These are phyloP conservation scores for Monilinia aucupariae DNA, from an alignment of 2,329 filamentous ascomycete genomes.

Conservation along the genomic window DNA sequence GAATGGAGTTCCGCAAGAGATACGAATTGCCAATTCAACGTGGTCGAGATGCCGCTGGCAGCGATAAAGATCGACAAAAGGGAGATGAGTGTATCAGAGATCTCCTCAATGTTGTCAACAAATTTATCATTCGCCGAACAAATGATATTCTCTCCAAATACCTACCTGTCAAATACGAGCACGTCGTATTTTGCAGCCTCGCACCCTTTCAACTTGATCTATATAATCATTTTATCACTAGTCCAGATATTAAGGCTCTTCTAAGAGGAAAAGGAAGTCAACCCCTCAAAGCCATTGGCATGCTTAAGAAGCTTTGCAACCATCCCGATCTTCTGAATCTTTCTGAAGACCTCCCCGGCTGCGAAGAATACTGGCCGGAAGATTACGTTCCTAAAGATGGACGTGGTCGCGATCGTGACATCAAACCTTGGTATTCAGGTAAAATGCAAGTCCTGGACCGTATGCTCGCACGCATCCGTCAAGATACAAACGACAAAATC, in stretches of 20 bases:
- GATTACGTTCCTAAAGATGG: conserved; percentile 86
- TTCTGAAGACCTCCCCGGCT: conserved; percentile 77
- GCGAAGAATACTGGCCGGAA: conserved; percentile 72
- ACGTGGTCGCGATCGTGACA: conserved; percentile 81
- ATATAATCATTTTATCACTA: conserved; percentile 96
- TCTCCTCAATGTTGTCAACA: conserved; percentile 82
- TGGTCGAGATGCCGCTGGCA: conserved; percentile 84
- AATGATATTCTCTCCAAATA: conserved; percentile 99
- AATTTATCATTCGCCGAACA: conserved; percentile 94
- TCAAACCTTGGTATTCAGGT: conserved; percentile 93
- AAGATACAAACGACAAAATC: conserved; percentile 98
- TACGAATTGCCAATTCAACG: conserved; percentile 90
- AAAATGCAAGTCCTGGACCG: conserved; percentile 98
- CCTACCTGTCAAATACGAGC: conserved; percentile 95
- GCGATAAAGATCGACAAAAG: conserved; percentile 72
- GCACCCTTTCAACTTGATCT: conserved; percentile 87
- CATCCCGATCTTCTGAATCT: conserved; percentile 90
- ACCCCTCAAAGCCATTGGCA: conserved; percentile 90
- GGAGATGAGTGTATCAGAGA: conserved; percentile 80
- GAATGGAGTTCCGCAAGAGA: conserved; percentile 85
- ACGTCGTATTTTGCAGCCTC: conserved; percentile 95
- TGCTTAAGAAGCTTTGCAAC: conserved; percentile 98
- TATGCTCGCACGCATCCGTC: conserved; percentile 91
- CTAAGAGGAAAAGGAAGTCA: conserved; percentile 92
- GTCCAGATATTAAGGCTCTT: conserved; percentile 87